Base-by-base conservation (phyloP, 352 stramenopile genomes). In the Saprolegnia parasitica region DNA sequence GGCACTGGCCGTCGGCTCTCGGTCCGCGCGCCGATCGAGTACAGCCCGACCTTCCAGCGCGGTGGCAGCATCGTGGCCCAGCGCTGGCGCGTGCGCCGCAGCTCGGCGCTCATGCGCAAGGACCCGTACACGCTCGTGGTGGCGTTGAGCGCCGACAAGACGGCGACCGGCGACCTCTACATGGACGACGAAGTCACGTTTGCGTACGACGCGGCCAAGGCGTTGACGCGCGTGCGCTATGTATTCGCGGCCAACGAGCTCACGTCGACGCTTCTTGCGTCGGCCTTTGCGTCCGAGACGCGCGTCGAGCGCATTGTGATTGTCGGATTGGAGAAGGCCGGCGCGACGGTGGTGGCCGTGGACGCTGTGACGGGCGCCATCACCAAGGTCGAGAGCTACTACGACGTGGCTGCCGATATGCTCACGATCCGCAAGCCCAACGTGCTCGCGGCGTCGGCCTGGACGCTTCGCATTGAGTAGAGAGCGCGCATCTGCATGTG, bases 71-170 rank as follows among this genome's bases (percentile, higher is more conserved):
- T 99, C 65, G 75, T 99, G 57, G 84, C 96, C 24, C 84, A 95
- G 63, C 98, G 99, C 77, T 90, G 98, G 75, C 87, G 98, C 26
- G 82, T 99, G 45, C 90, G 98, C 49, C 86, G 98, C 58, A 98
- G 83, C 67, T 92, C 95, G 60, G 74, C 86, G 23, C 81, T 98
- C 39, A 99, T 99, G 97, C 83, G 75, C n/a, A 81, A 89, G 39
- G 98, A 99, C 74, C 98, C 98, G 39, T 97, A 98, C 71, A 99
- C 97, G 50, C 83, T 99, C 11, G 90, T 98, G 40, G 81, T 99
- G 70, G 89, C 96, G 24, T 77, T 99, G 42, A 88, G 98, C 72
- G 74, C 76, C 11, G 71, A 77, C 23, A 81, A 85, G n/a, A 75
- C 83, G 40, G 96, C 97, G 9, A 66, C 67, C 3, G 97, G 97